Conservation (phyloP, 129 eudicot genomes). For the Tagetes patula region DNA sequence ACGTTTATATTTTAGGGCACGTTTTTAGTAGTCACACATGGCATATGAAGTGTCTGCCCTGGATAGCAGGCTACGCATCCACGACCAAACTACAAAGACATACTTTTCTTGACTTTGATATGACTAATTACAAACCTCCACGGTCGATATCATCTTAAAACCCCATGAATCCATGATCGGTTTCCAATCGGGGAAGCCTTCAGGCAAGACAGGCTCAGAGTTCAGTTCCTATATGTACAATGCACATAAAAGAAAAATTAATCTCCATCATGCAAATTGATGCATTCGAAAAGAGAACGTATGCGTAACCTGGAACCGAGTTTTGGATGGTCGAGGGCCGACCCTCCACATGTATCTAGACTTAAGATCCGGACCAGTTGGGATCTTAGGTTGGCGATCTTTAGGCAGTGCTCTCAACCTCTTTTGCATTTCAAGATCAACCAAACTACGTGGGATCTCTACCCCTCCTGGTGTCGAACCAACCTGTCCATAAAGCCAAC, state of each 20-base stretch:
- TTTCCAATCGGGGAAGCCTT: slow-evolving; percentile 84
- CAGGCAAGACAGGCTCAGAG: slow-evolving; percentile 85
- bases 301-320: slow-evolving; percentile 64
- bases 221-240: slow-evolving; percentile 60
- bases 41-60: too few species aligned
- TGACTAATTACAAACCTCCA: slow-evolving; percentile 41
- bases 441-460: slow-evolving; percentile 86
- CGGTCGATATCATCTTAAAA: slow-evolving; percentile 75
- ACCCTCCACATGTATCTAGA: slow-evolving; percentile 94
- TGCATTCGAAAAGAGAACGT: not conserved
- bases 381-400: slow-evolving; percentile 58
- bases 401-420: slow-evolving; percentile 62
- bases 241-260: slow-evolving; percentile 6
- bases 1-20: too few species aligned
- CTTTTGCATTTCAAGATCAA: slow-evolving; percentile 77
- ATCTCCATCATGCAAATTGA: not conserved
- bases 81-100: too few species aligned
- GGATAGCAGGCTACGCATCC: too few species aligned
- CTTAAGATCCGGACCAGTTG: slow-evolving; percentile 81
- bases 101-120: not conserved
- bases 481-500: slow-evolving; percentile 44
- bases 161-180: slow-evolving; percentile 93
- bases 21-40: too few species aligned
- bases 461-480: slow-evolving; percentile 96
- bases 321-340: slow-evolving; percentile 78